phyloP scores from a whole-genome alignment of 1,139 yeast genomes.

The Suhomyces chickasaworum region DNA sequence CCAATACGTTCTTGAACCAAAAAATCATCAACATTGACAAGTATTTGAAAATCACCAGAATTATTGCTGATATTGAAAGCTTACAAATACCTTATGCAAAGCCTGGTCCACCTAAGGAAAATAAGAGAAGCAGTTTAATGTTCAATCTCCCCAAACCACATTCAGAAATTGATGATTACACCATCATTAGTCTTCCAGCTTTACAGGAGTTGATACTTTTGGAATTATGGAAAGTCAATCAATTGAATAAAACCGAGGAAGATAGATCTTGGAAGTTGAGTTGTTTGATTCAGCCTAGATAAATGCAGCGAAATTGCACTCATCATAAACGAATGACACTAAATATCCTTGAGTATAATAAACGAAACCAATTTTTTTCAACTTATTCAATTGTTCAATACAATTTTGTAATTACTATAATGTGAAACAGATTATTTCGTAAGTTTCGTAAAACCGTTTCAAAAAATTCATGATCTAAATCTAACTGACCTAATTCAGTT shows the following conservation, averaged over 20 bases:
- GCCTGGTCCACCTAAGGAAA: conserved; percentile 23
- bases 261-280: conserved; percentile 77
- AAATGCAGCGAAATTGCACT: background rate
- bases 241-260: conserved; percentile 57
- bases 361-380: no score
- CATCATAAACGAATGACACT: no score
- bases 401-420: no score
- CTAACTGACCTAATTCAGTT: no score
- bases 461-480: no score
- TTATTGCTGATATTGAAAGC: conserved; percentile 76
- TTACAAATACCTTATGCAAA: conserved; percentile 64
- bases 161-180: conserved; percentile 12
- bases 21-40: conserved; percentile 81
- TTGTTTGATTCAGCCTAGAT: conserved; percentile 51
- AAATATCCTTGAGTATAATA: no score
- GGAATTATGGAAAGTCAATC: conserved; percentile 71
- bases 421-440: no score
- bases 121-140: conserved; percentile 25
- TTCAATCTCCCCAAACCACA: conserved; percentile 16
- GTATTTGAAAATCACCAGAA: conserved; percentile 69
- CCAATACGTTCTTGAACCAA: conserved; percentile 58
- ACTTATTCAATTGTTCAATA: no score
- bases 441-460: no score
- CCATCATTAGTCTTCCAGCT: conserved; percentile 43
- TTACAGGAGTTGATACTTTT: conserved; percentile 66